phyloP scores from a whole-genome alignment of 2,329 filamentous ascomycete species.

The Drechmeria coniospora region DNA sequence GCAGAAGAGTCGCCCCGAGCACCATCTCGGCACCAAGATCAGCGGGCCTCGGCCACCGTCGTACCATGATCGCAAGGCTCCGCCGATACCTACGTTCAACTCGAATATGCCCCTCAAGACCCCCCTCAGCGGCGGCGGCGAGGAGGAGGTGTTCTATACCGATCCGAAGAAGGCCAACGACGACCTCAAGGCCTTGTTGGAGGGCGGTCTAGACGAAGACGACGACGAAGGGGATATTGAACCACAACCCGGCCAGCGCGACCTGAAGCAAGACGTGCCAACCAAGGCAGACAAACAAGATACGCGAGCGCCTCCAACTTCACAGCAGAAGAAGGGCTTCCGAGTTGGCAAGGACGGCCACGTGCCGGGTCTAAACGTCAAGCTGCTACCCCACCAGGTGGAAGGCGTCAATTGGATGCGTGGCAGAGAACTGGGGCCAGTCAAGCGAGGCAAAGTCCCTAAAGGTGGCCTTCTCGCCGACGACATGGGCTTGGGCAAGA shows the following conservation, averaged over 20 bases:
- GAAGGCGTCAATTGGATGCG: constrained; percentile 93
- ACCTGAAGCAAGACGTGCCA: constrained; percentile 2
- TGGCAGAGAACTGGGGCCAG: constrained; percentile 73
- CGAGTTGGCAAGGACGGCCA: constrained; percentile 29
- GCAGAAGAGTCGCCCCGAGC: constrained; percentile 39
- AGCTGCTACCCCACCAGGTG: constrained; percentile 82
- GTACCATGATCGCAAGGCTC: constrained; percentile 30
- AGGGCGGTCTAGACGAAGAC: constrained; percentile 65
- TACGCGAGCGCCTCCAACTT: constrained; percentile 9
- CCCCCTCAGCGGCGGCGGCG: constrained; percentile 8
- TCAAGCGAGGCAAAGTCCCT: constrained; percentile 67
- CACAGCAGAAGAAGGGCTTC: constrained; percentile 6
- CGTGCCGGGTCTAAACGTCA: constrained; percentile 71
- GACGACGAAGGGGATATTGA: constrained; percentile 37
- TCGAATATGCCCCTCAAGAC: constrained; percentile 19
- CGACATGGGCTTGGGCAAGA: constrained; percentile 96
- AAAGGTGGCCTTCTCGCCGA: constrained; percentile 93
- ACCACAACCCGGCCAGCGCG: constrained; percentile 1
- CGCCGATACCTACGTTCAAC: constrained; percentile 31
- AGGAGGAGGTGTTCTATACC: constrained; percentile 45
- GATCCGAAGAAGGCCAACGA: constrained; percentile 57
- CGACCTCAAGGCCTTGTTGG: constrained; percentile 68
- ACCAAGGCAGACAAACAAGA: constrained; percentile 8
- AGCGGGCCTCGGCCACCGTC: constrained; percentile 31
- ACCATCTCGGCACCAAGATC: constrained; percentile 35